phyloP scores from a whole-genome alignment of 192 early-diverging fungal species.

The Irineochytrium annulatum region DNA sequence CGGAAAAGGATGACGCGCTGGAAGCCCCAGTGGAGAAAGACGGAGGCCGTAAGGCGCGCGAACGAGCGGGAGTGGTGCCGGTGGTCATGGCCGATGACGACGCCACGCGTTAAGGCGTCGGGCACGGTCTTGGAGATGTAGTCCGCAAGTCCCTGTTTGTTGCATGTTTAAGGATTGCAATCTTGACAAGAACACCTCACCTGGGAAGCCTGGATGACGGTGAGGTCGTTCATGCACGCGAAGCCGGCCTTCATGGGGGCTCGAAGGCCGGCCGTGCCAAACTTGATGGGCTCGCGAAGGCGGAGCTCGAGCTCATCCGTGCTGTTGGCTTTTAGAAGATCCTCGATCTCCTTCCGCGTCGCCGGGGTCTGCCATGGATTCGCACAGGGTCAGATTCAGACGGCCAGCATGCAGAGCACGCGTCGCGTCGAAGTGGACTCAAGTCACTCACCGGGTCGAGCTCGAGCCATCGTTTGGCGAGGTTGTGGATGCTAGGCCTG shows the following conservation, averaged over 20 bases:
- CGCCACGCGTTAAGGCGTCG: slow-evolving; percentile 60
- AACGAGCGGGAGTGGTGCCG: slow-evolving; percentile 81
- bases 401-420: neutral
- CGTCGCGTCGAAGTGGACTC: neutral
- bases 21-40: slow-evolving; percentile 69
- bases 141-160: slow-evolving; percentile 55
- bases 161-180: neutral
- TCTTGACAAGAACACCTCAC: slow-evolving; percentile 13
- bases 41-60: slow-evolving; percentile 76
- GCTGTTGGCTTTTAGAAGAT: slow-evolving; percentile 44
- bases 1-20: slow-evolving; percentile 77
- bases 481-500: slow-evolving; percentile 6
- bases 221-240: slow-evolving; percentile 87
- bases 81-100: slow-evolving; percentile 93
- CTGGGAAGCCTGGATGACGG: slow-evolving; percentile 90
- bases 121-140: slow-evolving; percentile 61
- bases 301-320: slow-evolving; percentile 46
- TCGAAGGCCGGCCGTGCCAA: slow-evolving; percentile 84
- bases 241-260: slow-evolving; percentile 94
- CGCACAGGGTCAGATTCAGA: neutral
- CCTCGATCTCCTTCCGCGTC: slow-evolving; percentile 57
- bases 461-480: slow-evolving; percentile 12
- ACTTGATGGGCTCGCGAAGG: slow-evolving; percentile 67
- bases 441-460: slow-evolving; percentile 7
- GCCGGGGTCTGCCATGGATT: slow-evolving; percentile 46